phyloP scores from a whole-genome alignment of 2,329 filamentous ascomycete genomes.

The Paramyrothecium roridum region DNA sequence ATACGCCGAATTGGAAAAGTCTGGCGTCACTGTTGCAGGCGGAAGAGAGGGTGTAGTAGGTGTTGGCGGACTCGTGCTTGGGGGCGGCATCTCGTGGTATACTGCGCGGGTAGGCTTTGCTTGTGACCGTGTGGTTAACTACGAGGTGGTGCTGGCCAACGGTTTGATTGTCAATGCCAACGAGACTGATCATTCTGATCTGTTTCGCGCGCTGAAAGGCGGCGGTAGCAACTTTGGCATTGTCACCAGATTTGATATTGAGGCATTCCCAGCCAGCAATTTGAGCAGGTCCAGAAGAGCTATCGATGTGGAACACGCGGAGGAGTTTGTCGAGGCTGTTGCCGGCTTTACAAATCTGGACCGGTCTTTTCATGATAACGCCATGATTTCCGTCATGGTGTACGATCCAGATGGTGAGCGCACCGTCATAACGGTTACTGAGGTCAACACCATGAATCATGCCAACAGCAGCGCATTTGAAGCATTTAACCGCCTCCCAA shows the following conservation, averaged over 20 bases:
- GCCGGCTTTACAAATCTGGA: conserved; percentile 1
- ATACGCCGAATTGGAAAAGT: conserved; percentile 5
- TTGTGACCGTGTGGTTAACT: not conserved
- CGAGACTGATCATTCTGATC: conserved; percentile 25
- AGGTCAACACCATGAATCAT: conserved; percentile 1
- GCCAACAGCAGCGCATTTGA: conserved; percentile 2
- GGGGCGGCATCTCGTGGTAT: conserved; percentile 4
- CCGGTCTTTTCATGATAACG: not conserved
- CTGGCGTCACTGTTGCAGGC: conserved; percentile 1
- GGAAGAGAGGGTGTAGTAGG: conserved; percentile 2
- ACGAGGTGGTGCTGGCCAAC: not conserved
- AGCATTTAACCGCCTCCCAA: not conserved
- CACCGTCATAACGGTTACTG: not conserved
- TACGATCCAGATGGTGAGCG: not conserved
- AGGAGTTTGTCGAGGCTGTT: conserved; percentile 1
- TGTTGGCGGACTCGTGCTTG: conserved; percentile 3
- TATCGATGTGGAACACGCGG: not conserved
- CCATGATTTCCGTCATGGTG: not conserved
- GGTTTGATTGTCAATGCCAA: not conserved
- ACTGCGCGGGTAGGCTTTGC: not conserved
- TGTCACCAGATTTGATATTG: conserved; percentile 15
- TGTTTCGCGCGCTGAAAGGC: conserved; percentile 41
- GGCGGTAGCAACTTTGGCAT: conserved; percentile 43
- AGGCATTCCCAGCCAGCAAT: conserved; percentile 2
- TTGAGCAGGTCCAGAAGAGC: not conserved